These are phyloP conservation scores for Acacia melanoxylon DNA, from an alignment of 306 rosid species.

Conservation along the genomic window DNA sequence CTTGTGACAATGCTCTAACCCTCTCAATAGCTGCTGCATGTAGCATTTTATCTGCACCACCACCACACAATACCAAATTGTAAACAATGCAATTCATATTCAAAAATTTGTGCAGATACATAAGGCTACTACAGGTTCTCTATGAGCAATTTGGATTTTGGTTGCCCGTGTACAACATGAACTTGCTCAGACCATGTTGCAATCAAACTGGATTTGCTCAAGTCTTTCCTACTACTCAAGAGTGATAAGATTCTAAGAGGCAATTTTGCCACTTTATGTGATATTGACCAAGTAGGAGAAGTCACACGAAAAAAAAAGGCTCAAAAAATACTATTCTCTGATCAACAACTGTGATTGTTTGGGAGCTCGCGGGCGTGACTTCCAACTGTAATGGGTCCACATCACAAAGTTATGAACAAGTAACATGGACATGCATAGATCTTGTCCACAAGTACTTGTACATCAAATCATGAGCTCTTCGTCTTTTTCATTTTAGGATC, in stretches of 20 bases:
- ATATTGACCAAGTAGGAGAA: background rate
- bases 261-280: background rate
- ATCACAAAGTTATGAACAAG: background rate
- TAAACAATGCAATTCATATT: background rate
- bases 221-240: background rate
- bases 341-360: too few species aligned
- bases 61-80: background rate
- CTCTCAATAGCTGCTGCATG: conserved; percentile 75
- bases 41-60: conserved; percentile 71
- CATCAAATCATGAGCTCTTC: too few species aligned
- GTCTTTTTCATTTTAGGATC: too few species aligned
- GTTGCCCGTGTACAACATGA: background rate
- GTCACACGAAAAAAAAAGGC: too few species aligned
- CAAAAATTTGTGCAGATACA: background rate
- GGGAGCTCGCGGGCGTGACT: too few species aligned
- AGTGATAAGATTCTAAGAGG: background rate
- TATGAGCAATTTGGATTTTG: background rate
- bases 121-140: background rate
- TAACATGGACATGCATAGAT: background rate
- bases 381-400: background rate
- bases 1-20: conserved; percentile 82
- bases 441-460: background rate
- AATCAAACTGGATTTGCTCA: background rate
- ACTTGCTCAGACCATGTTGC: background rate
- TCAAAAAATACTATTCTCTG: too few species aligned